Evolutionary conservation across 345 rosid species (phyloP).

Genomic region (Gossypium ekmanianum): DNA sequence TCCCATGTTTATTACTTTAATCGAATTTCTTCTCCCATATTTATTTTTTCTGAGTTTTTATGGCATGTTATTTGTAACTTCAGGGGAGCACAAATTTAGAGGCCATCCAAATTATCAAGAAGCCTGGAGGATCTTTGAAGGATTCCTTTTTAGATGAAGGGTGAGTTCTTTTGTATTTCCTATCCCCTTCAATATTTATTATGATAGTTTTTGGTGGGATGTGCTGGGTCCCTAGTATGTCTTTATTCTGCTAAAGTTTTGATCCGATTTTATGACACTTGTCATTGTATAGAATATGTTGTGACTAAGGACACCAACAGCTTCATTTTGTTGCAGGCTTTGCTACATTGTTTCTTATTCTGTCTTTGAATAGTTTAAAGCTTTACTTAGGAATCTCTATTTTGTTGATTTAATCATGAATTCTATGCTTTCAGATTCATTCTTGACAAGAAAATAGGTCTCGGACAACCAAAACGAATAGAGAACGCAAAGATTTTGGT

Average conservation of each 20-base stretch:
- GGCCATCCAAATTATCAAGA: constrained; percentile 92
- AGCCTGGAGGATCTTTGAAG: constrained; percentile 89
- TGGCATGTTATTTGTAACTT: constrained; percentile 16
- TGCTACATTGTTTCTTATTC: neutral
- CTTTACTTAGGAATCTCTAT: neutral
- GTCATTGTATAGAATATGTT: neutral
- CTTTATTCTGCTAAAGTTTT: neutral
- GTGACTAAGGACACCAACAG: neutral
- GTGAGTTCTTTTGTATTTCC: constrained; percentile 32
- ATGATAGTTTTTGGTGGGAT: neutral
- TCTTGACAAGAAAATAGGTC: constrained; percentile 97
- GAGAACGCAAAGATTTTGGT: constrained; percentile 96
- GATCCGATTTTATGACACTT: neutral
- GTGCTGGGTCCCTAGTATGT: neutral
- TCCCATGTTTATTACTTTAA: neutral
- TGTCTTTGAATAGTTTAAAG: neutral
- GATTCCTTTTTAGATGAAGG: constrained; percentile 99
- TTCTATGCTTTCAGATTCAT: constrained; percentile 56
- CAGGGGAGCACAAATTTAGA: constrained; percentile 99
- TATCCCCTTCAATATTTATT: neutral
- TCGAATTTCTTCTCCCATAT: neutral
- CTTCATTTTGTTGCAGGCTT: neutral
- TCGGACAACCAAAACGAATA: constrained; percentile 94
- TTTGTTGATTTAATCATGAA: constrained; percentile 4
- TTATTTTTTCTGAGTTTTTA: neutral